phyloP scores from a whole-genome alignment of 176 grass and related monocot genomes.

The Ananas comosus region DNA sequence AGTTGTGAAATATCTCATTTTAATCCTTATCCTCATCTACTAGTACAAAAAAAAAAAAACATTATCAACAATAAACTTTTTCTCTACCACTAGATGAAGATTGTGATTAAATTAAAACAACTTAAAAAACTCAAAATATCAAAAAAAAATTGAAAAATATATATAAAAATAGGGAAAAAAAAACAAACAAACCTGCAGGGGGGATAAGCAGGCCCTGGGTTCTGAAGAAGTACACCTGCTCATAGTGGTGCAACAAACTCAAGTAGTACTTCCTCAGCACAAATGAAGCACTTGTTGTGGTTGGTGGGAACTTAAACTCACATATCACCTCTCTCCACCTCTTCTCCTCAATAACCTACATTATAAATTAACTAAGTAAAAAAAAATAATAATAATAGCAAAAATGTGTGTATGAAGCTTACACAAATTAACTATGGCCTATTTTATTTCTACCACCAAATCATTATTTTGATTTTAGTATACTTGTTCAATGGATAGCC shows the following conservation, averaged over 20 bases:
- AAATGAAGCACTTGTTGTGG: constrained; percentile 48
- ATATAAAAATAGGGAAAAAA: neutral
- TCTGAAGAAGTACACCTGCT: constrained; percentile 50
- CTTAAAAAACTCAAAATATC: neutral
- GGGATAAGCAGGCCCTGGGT: constrained; percentile 26
- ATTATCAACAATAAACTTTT: too few relatives aligned
- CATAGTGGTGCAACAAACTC: constrained; percentile 43
- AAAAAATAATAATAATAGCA: neutral
- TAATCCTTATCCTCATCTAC: too few relatives aligned
- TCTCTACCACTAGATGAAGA: too few relatives aligned
- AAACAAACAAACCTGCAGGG: constrained; percentile 29
- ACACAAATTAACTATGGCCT: neutral
- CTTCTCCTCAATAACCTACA: constrained; percentile 42
- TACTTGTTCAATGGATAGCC: too few relatives aligned
- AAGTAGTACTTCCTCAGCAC: constrained; percentile 52
- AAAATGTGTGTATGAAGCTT: neutral
- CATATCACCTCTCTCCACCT: constrained; percentile 49
- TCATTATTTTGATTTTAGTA: neutral
- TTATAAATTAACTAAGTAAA: neutral
- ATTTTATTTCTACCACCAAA: neutral
- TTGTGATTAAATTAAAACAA: neutral
- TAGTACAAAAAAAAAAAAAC: too few relatives aligned
- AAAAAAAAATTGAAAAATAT: neutral
- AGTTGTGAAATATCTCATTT: too few relatives aligned
- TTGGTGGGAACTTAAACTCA: constrained; percentile 37